These are phyloP conservation scores for Tricholoma matsutake DNA, from an alignment of 768 basidiomycete genomes.

Conservation along the genomic window DNA sequence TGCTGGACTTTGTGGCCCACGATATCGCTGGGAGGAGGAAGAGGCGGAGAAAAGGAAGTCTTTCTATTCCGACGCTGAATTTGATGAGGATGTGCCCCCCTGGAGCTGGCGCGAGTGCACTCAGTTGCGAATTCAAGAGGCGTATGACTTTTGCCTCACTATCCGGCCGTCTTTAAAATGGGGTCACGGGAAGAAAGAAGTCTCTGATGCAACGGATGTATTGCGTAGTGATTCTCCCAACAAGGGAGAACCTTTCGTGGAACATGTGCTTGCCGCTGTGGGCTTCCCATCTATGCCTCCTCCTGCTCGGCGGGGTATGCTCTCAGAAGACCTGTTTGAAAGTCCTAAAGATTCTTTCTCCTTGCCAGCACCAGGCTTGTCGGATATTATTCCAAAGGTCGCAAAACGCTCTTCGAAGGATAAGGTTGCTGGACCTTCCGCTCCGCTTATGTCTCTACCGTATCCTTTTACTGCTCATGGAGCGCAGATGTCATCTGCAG, in stretches of 20 bases:
- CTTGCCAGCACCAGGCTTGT: constrained; percentile 15
- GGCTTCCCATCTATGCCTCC: constrained; percentile 49
- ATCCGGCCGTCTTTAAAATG: constrained; percentile 31
- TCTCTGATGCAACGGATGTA: constrained; percentile 28
- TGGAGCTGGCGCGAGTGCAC: constrained; percentile 83
- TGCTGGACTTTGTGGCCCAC: constrained; percentile 82
- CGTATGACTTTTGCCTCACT: constrained; percentile 74
- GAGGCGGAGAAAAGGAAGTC: constrained; percentile 59
- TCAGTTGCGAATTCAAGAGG: constrained; percentile 67
- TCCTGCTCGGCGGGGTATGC: constrained; percentile 53
- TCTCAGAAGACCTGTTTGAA: constrained; percentile 65
- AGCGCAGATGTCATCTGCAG: constrained; percentile 59
- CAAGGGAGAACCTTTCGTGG: constrained; percentile 46
- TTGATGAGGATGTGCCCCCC: constrained; percentile 52
- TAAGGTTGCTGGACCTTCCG: constrained; percentile 29
- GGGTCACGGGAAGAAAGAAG: constrained; percentile 26
- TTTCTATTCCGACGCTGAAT: constrained; percentile 46
- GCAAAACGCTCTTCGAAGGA: constrained; percentile 49
- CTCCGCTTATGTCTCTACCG: constrained; percentile 51
- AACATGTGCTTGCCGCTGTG: constrained; percentile 57
- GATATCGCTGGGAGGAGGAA: constrained; percentile 82
- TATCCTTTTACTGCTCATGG: constrained; percentile 71
- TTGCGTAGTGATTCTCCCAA: constrained; percentile 15
- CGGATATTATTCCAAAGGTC: constrained; percentile 42
- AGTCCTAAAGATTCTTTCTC: constrained; percentile 35